Base-by-base conservation (phyloP, 805 yeast species). In the Pichia manshurica region DNA sequence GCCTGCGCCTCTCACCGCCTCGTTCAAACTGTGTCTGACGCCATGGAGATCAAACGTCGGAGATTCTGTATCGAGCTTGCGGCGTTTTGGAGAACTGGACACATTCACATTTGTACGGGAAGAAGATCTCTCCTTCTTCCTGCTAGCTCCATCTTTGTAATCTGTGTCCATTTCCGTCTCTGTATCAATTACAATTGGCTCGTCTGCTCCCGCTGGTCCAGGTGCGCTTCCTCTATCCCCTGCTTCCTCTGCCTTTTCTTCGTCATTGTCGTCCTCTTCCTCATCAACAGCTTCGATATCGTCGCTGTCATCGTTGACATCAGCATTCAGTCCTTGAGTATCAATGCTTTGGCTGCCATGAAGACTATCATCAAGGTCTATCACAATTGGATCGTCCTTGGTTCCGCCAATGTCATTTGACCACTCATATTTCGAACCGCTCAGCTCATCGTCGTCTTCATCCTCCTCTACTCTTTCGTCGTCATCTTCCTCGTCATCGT, bases 371-470 rank as follows among this genome's bases (percentile, higher is more conserved):
- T 25, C 29, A 8, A 25, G 10, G 12, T 40, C 45, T 9, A 61
- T 46, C 2, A 61, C 48, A 17, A 61, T 59, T 1, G 67, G 67
- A 35, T 61, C 65, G 17, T 62, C 66, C 32, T 57, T 54, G 1
- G 64, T 60, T 4, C 65, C 67, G 7, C 22, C 25, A 10, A 16
- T 32, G 12, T 39, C 38, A 15, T 7, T 17, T 4, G 21, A n/a
- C 35, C 41, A n/a, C 28, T 10, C 25, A 15, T 37, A 28, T 22
- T 32, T 25, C 5, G 13, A 25, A n/a, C 35, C 28, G 22, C 22
- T 21, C 32, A 36, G 20, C 29, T 9, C 34, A n/a, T 28, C 15
- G 13, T n/a, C 39, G n/a, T 23, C 39, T 10, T 22, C 39, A 9
- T 16, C 29, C 10, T 23, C 44, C 16, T 33, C 36, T 8, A 28